phyloP scores from a whole-genome alignment of 2,329 filamentous ascomycete genomes.

The Hypoxylon sp. region DNA sequence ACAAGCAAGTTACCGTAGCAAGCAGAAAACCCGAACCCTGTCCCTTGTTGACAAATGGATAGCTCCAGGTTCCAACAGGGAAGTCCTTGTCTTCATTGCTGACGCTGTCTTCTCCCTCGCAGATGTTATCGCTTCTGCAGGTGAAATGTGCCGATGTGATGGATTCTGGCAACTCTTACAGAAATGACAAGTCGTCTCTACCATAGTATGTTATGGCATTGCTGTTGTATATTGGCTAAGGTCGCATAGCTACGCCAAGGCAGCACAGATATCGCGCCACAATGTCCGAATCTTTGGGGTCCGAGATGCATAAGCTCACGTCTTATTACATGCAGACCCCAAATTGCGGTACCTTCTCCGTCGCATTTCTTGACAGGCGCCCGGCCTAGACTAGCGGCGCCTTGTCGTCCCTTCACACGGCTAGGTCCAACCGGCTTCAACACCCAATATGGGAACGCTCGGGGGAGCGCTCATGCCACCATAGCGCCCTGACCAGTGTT shows the following conservation, averaged over 20 bases:
- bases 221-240: conserved; percentile 24
- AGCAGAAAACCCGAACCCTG: conserved; percentile 7
- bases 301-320: conserved; percentile 27
- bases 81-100: conserved; percentile 24
- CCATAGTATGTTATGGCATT: conserved; percentile 31
- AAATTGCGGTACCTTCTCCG: conserved; percentile 35
- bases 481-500: conserved; percentile 22
- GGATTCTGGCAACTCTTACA: conserved; percentile 5
- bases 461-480: conserved; percentile 30
- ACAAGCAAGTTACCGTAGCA: not conserved
- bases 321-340: conserved; percentile 40
- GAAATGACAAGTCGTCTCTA: conserved; percentile 39
- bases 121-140: not conserved
- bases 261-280: conserved; percentile 34
- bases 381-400: conserved; percentile 34
- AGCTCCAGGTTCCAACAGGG: conserved; percentile 13
- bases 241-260: conserved; percentile 18
- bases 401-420: conserved; percentile 16
- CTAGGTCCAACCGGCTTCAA: conserved; percentile 35
- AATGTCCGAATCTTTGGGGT: conserved; percentile 26
- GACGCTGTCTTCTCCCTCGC: conserved; percentile 8
- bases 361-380: conserved; percentile 37
- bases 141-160: conserved; percentile 29
- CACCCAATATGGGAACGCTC: conserved; percentile 39
- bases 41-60: conserved; percentile 14